These are phyloP conservation scores for Ulota crispa DNA, from an alignment of 225 moss, liverwort and hornwort genomes.

Conservation along the genomic window DNA sequence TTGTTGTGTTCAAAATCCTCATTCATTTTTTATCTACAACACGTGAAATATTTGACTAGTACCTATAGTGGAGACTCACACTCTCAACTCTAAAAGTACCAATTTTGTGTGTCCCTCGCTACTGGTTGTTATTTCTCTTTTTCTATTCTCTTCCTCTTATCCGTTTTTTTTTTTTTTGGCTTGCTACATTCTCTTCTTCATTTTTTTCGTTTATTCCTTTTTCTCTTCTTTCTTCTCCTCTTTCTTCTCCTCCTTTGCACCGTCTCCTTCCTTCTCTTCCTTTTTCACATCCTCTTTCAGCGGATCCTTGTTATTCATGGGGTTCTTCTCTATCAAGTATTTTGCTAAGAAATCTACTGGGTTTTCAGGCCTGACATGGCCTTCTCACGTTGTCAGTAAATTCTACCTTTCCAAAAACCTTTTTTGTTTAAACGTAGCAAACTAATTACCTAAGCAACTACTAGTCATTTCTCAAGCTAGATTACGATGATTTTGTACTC, in stretches of 20 bases:
- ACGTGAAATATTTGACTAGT: neutral
- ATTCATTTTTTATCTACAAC: neutral
- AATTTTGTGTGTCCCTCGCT: neutral
- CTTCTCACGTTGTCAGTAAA: constrained; percentile 29
- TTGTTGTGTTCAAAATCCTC: neutral
- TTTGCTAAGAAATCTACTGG: constrained; percentile 62
- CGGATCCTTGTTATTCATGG: constrained; percentile 38
- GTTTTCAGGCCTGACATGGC: constrained; percentile 53
- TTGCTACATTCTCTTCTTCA: neutral
- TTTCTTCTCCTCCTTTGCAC: constrained; percentile 1
- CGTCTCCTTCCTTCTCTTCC: no score
- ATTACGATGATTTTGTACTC: neutral
- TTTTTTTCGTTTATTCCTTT: neutral
- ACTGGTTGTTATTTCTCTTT: neutral
- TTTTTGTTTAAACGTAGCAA: neutral
- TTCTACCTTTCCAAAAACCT: neutral
- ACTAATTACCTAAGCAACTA: neutral
- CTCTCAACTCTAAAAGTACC: neutral
- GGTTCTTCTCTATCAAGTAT: constrained; percentile 48
- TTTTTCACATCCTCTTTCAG: constrained; percentile 16
- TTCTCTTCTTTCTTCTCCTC: constrained; percentile 1
- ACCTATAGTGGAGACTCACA: neutral
- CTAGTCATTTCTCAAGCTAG: neutral
- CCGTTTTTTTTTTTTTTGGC: neutral
- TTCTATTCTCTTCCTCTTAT: neutral